Base-by-base conservation (phyloP, 2,329 filamentous ascomycete genomes). In the Colletotrichum tanaceti region DNA sequence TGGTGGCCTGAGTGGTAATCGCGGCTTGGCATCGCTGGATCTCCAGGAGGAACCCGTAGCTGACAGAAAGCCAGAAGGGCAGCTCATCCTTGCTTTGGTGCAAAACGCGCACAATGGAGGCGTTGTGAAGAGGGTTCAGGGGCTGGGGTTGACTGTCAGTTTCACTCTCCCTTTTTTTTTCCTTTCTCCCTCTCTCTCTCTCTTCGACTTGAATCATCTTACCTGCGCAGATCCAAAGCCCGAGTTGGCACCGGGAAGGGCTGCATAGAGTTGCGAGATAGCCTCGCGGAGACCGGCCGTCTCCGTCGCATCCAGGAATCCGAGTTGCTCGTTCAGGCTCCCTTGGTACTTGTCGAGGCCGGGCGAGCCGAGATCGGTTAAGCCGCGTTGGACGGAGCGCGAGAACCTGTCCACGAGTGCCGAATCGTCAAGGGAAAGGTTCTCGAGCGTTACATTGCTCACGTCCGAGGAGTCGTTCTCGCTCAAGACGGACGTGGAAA, bases 71-170 rank as follows among this genome's bases (percentile, higher is more conserved):
- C 86, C 87, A 90, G 75, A 73, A 79, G 69, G 70, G 80, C 73
- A 74, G 76, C 58, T 74, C 71, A 14, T 73, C 72, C 4, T 73
- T 69, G 18, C 82, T 77, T 9, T 55, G 60, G 13, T 66, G 62
- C 38, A 88, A 74, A 3, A 88, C 73, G 6, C 81, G 78, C 3
- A 86, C 76, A n/a, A 89, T 75, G 2, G 82, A 80, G 2, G 83
- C 82, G 72, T 91, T 91, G 70, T 87, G 84, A 20, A 90, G 76
- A 14, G 88, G 84, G 71, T 91, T 87, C 10, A 90, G 75, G 3
- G 88, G 85, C 81, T 88, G 71, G 55, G 35, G 20, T 24, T 43
- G 1, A 39, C 54, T 53, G 69, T 65, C 24, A 65, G 63, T 71
- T 59, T 70, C n/a, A 63, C 5, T 70, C 53, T 39, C 18, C 35